These are phyloP conservation scores for Westerdykella ornata DNA, from an alignment of 2,329 filamentous ascomycete species.

Conservation along the genomic window DNA sequence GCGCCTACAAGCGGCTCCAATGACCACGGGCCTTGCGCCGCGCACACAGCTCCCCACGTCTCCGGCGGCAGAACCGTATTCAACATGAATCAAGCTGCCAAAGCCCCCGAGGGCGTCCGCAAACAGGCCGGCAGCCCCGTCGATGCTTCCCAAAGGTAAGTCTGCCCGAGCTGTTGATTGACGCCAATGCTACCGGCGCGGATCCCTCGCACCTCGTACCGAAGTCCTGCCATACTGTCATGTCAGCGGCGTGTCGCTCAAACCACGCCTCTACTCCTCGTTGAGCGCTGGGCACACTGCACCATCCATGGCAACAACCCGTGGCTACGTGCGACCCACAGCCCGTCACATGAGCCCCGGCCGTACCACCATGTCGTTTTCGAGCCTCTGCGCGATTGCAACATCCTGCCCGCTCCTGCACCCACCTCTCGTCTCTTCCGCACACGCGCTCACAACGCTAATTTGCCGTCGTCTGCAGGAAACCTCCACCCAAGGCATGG, in stretches of 20 bases:
- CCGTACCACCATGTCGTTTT: no score
- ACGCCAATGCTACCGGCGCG: background rate
- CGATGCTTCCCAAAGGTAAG: slow-evolving; percentile 51
- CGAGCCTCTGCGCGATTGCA: slow-evolving; percentile 25
- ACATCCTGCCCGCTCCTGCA: slow-evolving; percentile 5
- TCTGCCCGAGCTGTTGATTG: slow-evolving; percentile 3
- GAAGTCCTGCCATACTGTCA: no score
- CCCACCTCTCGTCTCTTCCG: slow-evolving; percentile 6
- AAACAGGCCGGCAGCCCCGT: slow-evolving; percentile 52
- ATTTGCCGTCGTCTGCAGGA: slow-evolving; percentile 31
- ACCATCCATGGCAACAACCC: slow-evolving; percentile 10
- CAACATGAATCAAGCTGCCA: slow-evolving; percentile 46
- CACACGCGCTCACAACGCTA: slow-evolving; percentile 19
- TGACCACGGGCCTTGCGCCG: slow-evolving; percentile 26
- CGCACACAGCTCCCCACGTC: slow-evolving; percentile 35
- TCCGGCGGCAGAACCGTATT: slow-evolving; percentile 40
- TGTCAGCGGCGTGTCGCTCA: slow-evolving; percentile 1
- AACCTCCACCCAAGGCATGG: slow-evolving; percentile 54
- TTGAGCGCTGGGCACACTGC: slow-evolving; percentile 7
- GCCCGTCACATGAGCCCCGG: slow-evolving; percentile 24
- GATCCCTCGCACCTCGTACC: no score
- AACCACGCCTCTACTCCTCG: slow-evolving; percentile 17
- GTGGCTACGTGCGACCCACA: slow-evolving; percentile 24
- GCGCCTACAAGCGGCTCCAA: slow-evolving; percentile 27
- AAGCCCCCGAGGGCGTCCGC: slow-evolving; percentile 48